Base-by-base conservation (phyloP, 371 early-diverging fungal genomes). In the Rhizopus stolonifer region DNA sequence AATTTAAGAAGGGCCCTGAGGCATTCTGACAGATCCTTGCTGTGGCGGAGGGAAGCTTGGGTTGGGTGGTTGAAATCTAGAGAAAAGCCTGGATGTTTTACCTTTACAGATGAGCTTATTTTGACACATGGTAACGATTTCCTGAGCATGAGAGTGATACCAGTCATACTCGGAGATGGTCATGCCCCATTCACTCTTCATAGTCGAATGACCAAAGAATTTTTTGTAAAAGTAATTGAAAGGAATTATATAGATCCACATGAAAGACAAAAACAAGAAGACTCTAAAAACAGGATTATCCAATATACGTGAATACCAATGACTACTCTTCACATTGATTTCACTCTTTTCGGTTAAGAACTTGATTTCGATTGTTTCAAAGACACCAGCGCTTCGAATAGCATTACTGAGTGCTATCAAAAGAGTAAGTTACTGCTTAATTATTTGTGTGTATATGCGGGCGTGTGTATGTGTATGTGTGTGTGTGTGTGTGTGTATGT, bases 121-220 rank as follows among this genome's bases (percentile, higher is more conserved):
- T 7, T 46, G 29, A 47, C 61, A 61, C 11, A 39, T 49, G 9
- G 39, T 36, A 13, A 72, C 38, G 14, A 76, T 51, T 17, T 67
- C 63, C 9, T 56, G 54, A 5, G 66, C 51, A 54, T 72, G 64
- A 7, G 29, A 39, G 13, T 52, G 47, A 53, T 74, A 78, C 65
- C 70, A 72, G 13, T 65, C 63, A 14, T 60, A 53, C 44, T 72
- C 75, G 8, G 66, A 49, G 2, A 72, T 49, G 0, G 13, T 52
- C 75, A 78, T 78, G 9, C 21, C 45, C 72, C 74, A 78, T 34
- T 68, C 52, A 25, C 73, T 72, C 43, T 66, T 70, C 9, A 78
- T 46, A 1, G 52, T 55, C 0, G 60, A 58, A 18, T 77, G 69
- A 1, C 77, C 74, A 53, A 69, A 71, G 17, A 52, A 50, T 25